Evolutionary conservation across 2,329 filamentous ascomycete species (phyloP).

Genomic region (Myotisia sp.): DNA sequence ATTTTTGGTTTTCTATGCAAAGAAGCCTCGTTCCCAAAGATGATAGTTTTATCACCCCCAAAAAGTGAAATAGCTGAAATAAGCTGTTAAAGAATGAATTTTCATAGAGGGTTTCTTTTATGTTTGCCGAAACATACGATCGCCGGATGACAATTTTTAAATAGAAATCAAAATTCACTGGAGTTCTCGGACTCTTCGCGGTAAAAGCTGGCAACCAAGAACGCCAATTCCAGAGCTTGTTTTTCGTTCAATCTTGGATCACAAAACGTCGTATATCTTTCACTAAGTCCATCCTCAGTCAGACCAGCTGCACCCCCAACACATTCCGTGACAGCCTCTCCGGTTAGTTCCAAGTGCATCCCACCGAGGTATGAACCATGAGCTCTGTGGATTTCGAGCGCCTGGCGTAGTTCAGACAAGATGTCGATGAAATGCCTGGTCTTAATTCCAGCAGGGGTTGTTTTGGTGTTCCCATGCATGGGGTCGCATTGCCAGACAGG

Average conservation of each 20-base stretch:
- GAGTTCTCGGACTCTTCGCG: too few relatives aligned
- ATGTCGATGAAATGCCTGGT: slow-evolving; percentile 86
- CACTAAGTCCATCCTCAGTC: slow-evolving; percentile 71
- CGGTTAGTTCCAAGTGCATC: slow-evolving; percentile 87
- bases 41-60: too few relatives aligned
- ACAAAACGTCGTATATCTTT: slow-evolving; percentile 92
- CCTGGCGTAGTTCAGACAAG: slow-evolving; percentile 69
- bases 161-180: too few relatives aligned
- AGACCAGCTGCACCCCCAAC: slow-evolving; percentile 77
- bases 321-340: slow-evolving; percentile 92
- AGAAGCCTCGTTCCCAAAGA: too few relatives aligned
- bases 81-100: too few relatives aligned
- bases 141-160: too few relatives aligned
- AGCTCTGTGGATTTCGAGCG: slow-evolving; percentile 69
- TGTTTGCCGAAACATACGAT: too few relatives aligned
- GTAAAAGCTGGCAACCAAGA: slow-evolving; percentile 77
- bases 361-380: slow-evolving; percentile 79
- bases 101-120: too few relatives aligned
- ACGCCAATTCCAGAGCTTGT: slow-evolving; percentile 88
- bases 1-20: too few relatives aligned
- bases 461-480: slow-evolving; percentile 74
- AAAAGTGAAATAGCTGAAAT: too few relatives aligned
- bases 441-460: slow-evolving; percentile 66
- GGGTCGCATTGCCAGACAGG: slow-evolving; percentile 98
- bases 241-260: slow-evolving; percentile 94